Percentiles rank a stretch among this genome's conserved stretches.
Conservation (phyloP, 2,329 filamentous ascomycete genomes). For the Fusarium sp. region DNA sequence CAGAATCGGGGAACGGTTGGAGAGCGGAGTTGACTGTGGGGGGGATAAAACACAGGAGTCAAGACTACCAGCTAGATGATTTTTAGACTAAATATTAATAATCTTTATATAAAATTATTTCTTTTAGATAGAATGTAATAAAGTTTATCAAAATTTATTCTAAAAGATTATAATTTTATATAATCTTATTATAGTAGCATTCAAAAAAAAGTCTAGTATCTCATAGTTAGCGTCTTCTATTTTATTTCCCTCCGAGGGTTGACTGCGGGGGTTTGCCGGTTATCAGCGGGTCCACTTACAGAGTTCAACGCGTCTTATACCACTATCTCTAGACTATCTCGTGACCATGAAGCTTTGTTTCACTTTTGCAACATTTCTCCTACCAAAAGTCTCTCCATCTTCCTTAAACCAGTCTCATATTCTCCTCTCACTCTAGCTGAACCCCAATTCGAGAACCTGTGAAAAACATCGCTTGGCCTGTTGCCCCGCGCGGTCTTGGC, state of each 20-base stretch:
- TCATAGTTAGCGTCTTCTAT: no score
- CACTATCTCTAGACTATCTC: conserved; percentile 23
- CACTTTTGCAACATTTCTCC: conserved; percentile 1
- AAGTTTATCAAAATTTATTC: no score
- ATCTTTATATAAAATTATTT: no score
- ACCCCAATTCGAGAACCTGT: neutral
- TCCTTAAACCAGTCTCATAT: neutral
- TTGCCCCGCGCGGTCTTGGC: neutral
- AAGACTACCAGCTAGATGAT: no score
- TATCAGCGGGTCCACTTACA: conserved; percentile 40
- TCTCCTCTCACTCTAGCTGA: neutral
- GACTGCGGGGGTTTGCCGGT: conserved; percentile 31
- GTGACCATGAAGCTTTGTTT: conserved; percentile 10
- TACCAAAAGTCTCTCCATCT: neutral
- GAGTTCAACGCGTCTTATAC: conserved; percentile 10
- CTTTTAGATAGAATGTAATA: no score
- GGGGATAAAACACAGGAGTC: no score
- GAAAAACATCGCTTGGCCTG: neutral
- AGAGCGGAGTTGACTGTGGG: conserved; percentile 35
- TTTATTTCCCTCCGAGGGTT: no score
- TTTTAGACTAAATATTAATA: no score
- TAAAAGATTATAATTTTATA: no score
- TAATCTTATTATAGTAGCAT: no score
- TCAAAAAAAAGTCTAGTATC: no score
- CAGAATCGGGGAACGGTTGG: conserved; percentile 3